These are phyloP conservation scores for Terfezia claveryi DNA, from an alignment of 495 filamentous ascomycete species.

Conservation along the genomic window DNA sequence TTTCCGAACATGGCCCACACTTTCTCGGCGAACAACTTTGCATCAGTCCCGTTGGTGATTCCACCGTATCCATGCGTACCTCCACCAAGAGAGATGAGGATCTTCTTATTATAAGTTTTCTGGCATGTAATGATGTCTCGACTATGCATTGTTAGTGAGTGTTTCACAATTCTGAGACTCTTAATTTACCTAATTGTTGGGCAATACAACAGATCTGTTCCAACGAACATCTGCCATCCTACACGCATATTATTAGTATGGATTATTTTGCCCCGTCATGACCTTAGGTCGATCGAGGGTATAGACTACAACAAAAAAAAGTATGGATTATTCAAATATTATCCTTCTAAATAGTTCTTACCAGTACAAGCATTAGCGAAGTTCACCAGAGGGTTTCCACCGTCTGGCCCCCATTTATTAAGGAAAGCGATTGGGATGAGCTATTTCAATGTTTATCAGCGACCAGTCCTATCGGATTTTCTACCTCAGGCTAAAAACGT, in stretches of 20 bases:
- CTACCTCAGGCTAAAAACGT: too few relatives aligned
- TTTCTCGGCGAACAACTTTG: conserved; percentile 28
- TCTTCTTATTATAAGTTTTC: conserved; percentile 32
- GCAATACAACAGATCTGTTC: conserved; percentile 28
- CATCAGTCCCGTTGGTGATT: conserved; percentile 32
- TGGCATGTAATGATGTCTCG: conserved; percentile 31
- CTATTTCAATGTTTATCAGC: background rate
- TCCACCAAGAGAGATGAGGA: conserved; percentile 42
- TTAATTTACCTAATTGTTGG: conserved; percentile 31
- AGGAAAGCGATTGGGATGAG: background rate
- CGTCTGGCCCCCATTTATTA: background rate
- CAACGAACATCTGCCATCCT: conserved; percentile 10
- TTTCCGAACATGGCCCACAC: conserved; percentile 36
- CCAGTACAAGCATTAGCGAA: background rate
- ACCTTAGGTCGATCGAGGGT: too few relatives aligned
- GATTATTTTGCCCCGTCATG: too few relatives aligned
- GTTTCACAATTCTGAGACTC: conserved; percentile 18
- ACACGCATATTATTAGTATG: too few relatives aligned
- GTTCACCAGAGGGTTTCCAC: background rate
- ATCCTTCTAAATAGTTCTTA: too few relatives aligned
- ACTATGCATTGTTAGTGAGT: background rate
- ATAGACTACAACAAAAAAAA: too few relatives aligned
- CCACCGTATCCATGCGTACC: too few relatives aligned
- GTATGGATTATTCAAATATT: too few relatives aligned
- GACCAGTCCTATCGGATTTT: too few relatives aligned